Conservation (phyloP, 2,329 filamentous ascomycete species). For the Pestalotiopsis sp. region DNA sequence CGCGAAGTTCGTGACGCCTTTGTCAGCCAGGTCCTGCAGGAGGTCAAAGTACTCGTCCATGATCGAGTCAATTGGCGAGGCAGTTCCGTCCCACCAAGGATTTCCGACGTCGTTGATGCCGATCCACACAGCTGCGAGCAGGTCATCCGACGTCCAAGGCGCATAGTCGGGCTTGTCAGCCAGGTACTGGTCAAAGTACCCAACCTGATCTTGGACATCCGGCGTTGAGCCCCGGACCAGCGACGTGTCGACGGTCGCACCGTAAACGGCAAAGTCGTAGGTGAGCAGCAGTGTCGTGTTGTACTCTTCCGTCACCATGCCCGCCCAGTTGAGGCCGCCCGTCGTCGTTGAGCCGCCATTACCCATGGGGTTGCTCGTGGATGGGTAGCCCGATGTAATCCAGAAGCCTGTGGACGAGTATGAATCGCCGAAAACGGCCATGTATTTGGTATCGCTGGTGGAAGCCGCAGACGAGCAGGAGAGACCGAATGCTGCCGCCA, state of each 20-base stretch:
- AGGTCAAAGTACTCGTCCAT: constrained; percentile 23
- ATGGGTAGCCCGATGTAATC: constrained; percentile 46
- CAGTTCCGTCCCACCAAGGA: constrained; percentile 32
- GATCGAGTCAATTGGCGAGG: constrained; percentile 19
- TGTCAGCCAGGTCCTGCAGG: constrained; percentile 18
- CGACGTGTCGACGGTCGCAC: constrained; percentile 44
- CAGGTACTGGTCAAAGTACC: constrained; percentile 24
- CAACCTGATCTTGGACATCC: constrained; percentile 28
- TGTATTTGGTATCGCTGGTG: background rate
- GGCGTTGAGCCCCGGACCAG: constrained; percentile 35
- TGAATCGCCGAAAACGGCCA: constrained; percentile 43
- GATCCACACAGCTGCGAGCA: constrained; percentile 29
- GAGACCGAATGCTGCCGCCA: constrained; percentile 14
- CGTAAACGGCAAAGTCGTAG: constrained; percentile 47
- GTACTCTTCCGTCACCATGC: constrained; percentile 37
- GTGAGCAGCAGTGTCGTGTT: constrained; percentile 40
- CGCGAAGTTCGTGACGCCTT: constrained; percentile 21
- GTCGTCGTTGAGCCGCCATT: constrained; percentile 47
- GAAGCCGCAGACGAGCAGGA: constrained; percentile 10
- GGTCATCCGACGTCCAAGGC: constrained; percentile 20
- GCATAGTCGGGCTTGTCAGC: constrained; percentile 14
- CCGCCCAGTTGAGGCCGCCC: constrained; percentile 44
- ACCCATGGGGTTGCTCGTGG: constrained; percentile 53
- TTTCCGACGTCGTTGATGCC: constrained; percentile 34
- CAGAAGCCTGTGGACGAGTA: constrained; percentile 58